Base-by-base conservation (phyloP, 2,329 filamentous ascomycete genomes). In the Fusarium fujikuroi region DNA sequence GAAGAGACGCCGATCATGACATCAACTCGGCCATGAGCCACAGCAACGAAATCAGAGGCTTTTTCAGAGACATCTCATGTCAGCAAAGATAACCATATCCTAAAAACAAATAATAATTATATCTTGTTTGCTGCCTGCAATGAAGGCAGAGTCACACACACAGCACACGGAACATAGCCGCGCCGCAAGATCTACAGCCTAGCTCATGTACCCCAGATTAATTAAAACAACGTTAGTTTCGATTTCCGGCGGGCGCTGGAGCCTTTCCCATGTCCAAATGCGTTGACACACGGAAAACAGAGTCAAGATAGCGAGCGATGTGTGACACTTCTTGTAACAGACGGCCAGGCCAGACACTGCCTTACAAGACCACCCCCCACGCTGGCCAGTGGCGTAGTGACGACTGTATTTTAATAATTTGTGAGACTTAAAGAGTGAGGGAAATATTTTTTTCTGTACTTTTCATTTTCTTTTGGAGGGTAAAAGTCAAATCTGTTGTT, bases 121-220 rank as follows among this genome's bases (percentile, higher is more conserved):
- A 19, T 7, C 34, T 44, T 25, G 21, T 30, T 34, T 44, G 18
- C 32, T 49, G 9, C 32, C 16, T 59, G 47, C 39, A 63, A 43
- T 16, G 28, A 52, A 60, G 44, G 46, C 44, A 50, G 46, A 56
- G 68, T 60, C 42, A 21, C 47, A 54, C 47, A 54, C 52, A 70
- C 21, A 59, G 28, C 18, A 42, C 32, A 43, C 30, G 39, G 32
- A 40, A 66, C 60, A 46, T 39, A 36, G 46, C 50, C 46, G 56
- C 34, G 50, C 50, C 50, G 56, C 56, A 54, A 62, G 73, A 73
- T 74, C 72, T 60, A 73, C 64, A 70, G 68, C 54, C 60, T 69
- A 69, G 66, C 60, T 71, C 70, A 77, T 77, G 73, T 77, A 77
- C 76, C 76, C 76, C 76, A 69, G 76, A 77, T 72, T 69, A 65